These are phyloP conservation scores for Ophiostoma australiae DNA, from an alignment of 2,329 filamentous ascomycete genomes.

Conservation along the genomic window DNA sequence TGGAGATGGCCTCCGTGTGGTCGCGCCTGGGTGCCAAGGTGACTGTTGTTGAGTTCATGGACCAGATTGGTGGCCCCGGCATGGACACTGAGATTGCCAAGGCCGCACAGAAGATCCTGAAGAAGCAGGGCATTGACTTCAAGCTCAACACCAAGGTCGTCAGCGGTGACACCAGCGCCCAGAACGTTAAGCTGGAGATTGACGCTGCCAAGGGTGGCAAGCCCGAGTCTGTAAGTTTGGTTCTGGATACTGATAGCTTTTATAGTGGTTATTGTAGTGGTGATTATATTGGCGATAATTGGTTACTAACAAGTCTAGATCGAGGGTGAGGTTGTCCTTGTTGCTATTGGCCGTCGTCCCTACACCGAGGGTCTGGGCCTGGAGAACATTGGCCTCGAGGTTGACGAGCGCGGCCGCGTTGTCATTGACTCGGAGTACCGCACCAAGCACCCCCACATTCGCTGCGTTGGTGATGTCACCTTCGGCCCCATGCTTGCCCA, in stretches of 20 bases:
- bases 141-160: slow-evolving; percentile 95
- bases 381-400: slow-evolving; percentile 88
- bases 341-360: slow-evolving; percentile 91
- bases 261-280: no score
- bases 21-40: slow-evolving; percentile 89
- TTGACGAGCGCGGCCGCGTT: slow-evolving; percentile 87
- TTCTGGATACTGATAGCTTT: background rate
- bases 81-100: slow-evolving; percentile 96
- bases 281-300: no score
- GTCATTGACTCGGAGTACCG: slow-evolving; percentile 99
- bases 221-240: slow-evolving; percentile 67
- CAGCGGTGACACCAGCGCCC: slow-evolving; percentile 72
- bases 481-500: slow-evolving; percentile 99
- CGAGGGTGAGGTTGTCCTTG: slow-evolving; percentile 90
- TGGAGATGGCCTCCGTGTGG: slow-evolving; percentile 99
- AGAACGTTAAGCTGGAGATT: slow-evolving; percentile 73
- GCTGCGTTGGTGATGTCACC: slow-evolving; percentile 90
- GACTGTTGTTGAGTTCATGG: slow-evolving; percentile 93
- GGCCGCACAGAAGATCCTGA: slow-evolving; percentile 82
- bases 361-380: slow-evolving; percentile 89
- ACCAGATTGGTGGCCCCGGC: slow-evolving; percentile 93
- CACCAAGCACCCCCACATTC: slow-evolving; percentile 95
- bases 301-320: slow-evolving; percentile 48
- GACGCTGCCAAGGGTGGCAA: slow-evolving; percentile 97
- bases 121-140: slow-evolving; percentile 97